Evolutionary conservation across 352 stramenopile genomes (phyloP).

Genomic region (Phytophthora hibernalis): DNA sequence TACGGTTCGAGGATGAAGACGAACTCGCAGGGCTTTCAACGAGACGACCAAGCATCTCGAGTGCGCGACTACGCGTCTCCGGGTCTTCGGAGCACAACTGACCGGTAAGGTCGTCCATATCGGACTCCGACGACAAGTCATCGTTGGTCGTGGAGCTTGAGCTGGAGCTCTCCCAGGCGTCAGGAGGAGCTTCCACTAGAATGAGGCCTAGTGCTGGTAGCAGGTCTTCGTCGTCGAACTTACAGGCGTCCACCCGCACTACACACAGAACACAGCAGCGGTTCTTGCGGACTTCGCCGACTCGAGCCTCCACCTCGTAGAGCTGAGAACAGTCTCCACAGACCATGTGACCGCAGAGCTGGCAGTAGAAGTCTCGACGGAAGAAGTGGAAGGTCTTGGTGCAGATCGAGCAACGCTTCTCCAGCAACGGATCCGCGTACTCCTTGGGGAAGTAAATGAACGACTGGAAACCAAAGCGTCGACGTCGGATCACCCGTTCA

Average conservation of each 20-base stretch:
- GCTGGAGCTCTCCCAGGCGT: conserved; percentile 40
- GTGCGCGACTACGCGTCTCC: conserved; percentile 42
- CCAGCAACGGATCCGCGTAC: conserved; percentile 32
- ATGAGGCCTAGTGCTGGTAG: conserved; percentile 46
- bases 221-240: conserved; percentile 59
- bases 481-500: conserved; percentile 63
- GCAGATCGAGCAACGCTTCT: conserved; percentile 49
- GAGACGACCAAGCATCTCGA: conserved; percentile 55
- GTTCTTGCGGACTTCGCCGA: conserved; percentile 47
- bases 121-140: conserved; percentile 35
- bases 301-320: conserved; percentile 50
- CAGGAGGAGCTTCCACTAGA: conserved; percentile 54
- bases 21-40: conserved; percentile 37
- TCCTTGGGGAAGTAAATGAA: conserved; percentile 59
- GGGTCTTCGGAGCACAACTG: conserved; percentile 56
- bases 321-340: conserved; percentile 51
- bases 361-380: conserved; percentile 50
- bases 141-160: conserved; percentile 25
- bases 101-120: conserved; percentile 43
- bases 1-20: conserved; percentile 22
- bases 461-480: conserved; percentile 64
- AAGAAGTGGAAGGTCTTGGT: conserved; percentile 11
- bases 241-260: conserved; percentile 49
- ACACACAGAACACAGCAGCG: conserved; percentile 53
- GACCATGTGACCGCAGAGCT: conserved; percentile 53